Conservation (phyloP, 2,329 filamentous ascomycete species). For the Cryphonectria radicalis region DNA sequence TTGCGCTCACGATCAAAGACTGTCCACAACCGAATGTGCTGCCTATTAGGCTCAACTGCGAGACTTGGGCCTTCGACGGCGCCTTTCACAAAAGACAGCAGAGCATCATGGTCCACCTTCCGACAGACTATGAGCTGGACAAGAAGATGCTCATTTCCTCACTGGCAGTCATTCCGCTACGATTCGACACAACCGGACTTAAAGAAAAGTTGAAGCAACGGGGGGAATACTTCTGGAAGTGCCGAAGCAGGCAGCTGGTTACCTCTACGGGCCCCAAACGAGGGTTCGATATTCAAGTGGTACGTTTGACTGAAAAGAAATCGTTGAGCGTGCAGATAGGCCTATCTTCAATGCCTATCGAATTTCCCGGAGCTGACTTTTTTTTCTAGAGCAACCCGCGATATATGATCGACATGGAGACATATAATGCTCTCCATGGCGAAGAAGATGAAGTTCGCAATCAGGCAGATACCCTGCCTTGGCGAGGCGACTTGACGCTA, state of each 20-base stretch:
- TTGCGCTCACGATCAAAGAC: background rate
- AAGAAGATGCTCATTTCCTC: background rate
- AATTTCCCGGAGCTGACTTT: background rate
- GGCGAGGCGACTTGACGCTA: background rate
- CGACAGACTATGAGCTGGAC: background rate
- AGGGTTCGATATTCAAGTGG: slow-evolving; percentile 8
- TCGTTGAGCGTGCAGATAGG: background rate
- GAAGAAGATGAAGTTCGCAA: background rate
- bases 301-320: background rate
- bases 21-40: background rate
- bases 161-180: background rate
- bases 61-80: background rate
- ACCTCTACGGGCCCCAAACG: background rate
- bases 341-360: background rate
- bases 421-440: slow-evolving; percentile 1
- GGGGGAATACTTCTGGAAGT: slow-evolving; percentile 3
- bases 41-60: background rate
- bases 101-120: background rate
- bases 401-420: slow-evolving; percentile 10
- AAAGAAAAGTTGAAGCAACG: background rate
- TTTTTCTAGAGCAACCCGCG: background rate
- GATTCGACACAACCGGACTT: background rate
- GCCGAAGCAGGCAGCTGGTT: background rate
- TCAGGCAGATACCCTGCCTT: background rate
- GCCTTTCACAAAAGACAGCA: background rate